Evolutionary conservation across 306 rosid species (phyloP).

Genomic region (Prunus davidiana): DNA sequence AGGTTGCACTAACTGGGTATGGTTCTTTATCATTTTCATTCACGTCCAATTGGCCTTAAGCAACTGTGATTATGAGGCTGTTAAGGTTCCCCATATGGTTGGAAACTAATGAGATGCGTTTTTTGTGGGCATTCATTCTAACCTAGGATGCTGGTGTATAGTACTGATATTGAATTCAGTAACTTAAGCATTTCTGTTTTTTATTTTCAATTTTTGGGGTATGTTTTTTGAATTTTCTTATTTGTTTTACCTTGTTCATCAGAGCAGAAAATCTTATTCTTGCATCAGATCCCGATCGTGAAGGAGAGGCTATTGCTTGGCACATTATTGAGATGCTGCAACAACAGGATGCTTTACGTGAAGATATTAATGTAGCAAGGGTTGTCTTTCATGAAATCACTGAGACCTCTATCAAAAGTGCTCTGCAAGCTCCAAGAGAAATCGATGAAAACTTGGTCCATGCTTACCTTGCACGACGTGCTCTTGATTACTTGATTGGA

Average conservation of each 20-base stretch:
- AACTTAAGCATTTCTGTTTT: constrained; percentile 6
- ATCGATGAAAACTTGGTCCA: constrained; percentile 84
- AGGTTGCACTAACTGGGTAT: constrained; percentile 81
- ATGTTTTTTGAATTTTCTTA: constrained; percentile 23
- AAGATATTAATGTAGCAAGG: constrained; percentile 60
- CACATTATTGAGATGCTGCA: constrained; percentile 93
- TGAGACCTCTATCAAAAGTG: constrained; percentile 72
- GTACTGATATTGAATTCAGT: constrained; percentile 11
- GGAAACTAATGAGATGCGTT: not conserved
- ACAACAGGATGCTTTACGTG: constrained; percentile 76
- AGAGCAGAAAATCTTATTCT: constrained; percentile 97
- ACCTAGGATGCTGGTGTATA: constrained; percentile 1
- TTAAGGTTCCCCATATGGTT: constrained; percentile 3
- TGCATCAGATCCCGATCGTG: constrained; percentile 99
- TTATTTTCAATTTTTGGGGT: constrained; percentile 15
- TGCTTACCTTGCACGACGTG: constrained; percentile 94
- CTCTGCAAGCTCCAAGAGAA: constrained; percentile 73
- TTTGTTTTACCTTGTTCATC: constrained; percentile 46
- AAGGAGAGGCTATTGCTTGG: constrained; percentile 99
- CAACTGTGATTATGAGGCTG: constrained; percentile 17
- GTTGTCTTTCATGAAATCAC: constrained; percentile 96
- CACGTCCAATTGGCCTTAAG: constrained; percentile 15
- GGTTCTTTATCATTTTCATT: constrained; percentile 25
- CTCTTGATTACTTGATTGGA: constrained; percentile 98
- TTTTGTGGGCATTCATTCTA: constrained; percentile 5